Evolutionary conservation across 139 green algal species (phyloP).

Genomic region (Picochlorum sp.): DNA sequence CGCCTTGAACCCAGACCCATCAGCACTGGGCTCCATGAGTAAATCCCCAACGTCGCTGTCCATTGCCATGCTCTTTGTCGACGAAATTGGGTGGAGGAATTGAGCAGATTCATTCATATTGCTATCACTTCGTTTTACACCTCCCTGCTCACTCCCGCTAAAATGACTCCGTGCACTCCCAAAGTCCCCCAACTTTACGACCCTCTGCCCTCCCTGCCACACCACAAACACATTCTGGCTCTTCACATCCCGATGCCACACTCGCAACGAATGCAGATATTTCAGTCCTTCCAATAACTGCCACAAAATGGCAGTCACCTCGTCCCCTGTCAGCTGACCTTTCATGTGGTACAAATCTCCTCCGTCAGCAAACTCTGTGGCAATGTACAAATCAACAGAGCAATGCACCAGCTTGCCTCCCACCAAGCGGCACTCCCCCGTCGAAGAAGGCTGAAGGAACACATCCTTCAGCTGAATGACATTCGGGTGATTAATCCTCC

Average conservation of each 20-base stretch:
- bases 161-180: slow-evolving; percentile 49
- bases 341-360: slow-evolving; percentile 53
- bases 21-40: neutral
- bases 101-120: neutral
- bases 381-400: slow-evolving; percentile 77
- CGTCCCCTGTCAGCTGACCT: slow-evolving; percentile 29
- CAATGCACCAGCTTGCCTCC: slow-evolving; percentile 53
- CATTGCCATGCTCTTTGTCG: too few relatives aligned
- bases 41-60: neutral
- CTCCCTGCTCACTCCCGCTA: slow-evolving; percentile 14
- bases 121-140: neutral
- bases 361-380: slow-evolving; percentile 60
- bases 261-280: slow-evolving; percentile 69
- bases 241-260: slow-evolving; percentile 90
- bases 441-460: slow-evolving; percentile 53
- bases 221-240: slow-evolving; percentile 72
- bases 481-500: slow-evolving; percentile 65
- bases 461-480: slow-evolving; percentile 64
- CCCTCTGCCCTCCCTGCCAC: slow-evolving; percentile 31
- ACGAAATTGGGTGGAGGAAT: neutral
- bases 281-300: slow-evolving; percentile 56
- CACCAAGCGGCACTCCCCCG: slow-evolving; percentile 39
- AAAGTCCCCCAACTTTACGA: slow-evolving; percentile 80
- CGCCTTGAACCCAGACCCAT: slow-evolving; percentile 11
- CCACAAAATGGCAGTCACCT: slow-evolving; percentile 59